Percentiles rank a stretch among this genome's conserved stretches.
Conservation (phyloP, 2,329 filamentous ascomycete genomes). For the Verticillium longisporum region DNA sequence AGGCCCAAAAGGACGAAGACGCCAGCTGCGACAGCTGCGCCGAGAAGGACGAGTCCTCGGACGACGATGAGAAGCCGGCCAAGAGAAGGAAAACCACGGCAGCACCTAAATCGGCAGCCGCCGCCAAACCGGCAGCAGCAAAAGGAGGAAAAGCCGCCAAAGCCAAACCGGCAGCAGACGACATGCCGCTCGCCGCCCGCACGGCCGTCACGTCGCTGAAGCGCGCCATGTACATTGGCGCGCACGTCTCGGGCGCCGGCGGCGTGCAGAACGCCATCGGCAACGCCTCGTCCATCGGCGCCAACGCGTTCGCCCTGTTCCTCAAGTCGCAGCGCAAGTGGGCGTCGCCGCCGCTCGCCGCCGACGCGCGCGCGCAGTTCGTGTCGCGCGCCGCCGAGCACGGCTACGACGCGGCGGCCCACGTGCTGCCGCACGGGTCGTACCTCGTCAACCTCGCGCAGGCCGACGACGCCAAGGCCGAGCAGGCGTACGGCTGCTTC, state of each 20-base stretch:
- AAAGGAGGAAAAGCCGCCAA: no score
- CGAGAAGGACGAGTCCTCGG: conserved; percentile 11
- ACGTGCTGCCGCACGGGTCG: conserved; percentile 85
- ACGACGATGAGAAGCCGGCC: conserved; percentile 15
- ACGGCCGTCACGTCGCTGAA: conserved; percentile 59
- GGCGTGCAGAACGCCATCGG: conserved; percentile 83
- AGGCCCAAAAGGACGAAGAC: conserved; percentile 16
- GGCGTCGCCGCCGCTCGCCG: conserved; percentile 70
- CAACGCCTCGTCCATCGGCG: conserved; percentile 75
- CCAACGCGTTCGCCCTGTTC: conserved; percentile 91
- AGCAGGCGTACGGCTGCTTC: conserved; percentile 80
- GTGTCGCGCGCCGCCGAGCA: conserved; percentile 60
- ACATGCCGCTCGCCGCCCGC: conserved; percentile 60
- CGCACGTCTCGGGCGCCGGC: conserved; percentile 85
- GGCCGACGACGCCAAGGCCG: conserved; percentile 68
- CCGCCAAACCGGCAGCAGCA: conserved; percentile 26
- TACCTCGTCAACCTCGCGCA: conserved; percentile 97
- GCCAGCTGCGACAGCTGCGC: conserved; percentile 15
- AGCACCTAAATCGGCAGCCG: not conserved
- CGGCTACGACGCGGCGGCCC: conserved; percentile 62
- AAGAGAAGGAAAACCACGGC: conserved; percentile 36
- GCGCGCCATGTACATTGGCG: conserved; percentile 74
- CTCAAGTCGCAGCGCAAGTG: conserved; percentile 96
- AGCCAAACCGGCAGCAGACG: conserved; percentile 22
- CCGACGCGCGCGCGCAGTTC: conserved; percentile 64